Conservation (phyloP, 1,284 basidiomycete species). For the Tilletia indica region DNA sequence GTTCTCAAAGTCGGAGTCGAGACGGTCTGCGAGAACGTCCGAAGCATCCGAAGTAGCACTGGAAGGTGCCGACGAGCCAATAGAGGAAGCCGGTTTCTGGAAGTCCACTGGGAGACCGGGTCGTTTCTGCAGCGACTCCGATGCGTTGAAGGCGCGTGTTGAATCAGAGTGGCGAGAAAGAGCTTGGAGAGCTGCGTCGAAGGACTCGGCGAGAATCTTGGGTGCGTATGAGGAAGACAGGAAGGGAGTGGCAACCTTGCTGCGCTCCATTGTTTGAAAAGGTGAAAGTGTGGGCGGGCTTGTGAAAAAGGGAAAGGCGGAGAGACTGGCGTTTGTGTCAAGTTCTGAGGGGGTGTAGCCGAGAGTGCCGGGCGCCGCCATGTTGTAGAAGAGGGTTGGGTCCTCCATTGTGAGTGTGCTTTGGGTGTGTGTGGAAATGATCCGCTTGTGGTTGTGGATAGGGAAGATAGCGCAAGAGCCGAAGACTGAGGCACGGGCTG, state of each 20-base stretch:
- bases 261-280: slow-evolving; percentile 15
- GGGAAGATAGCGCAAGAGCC: neutral
- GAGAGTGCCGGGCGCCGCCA: neutral
- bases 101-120: slow-evolving; percentile 9
- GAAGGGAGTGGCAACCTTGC: neutral
- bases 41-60: slow-evolving; percentile 15
- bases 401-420: slow-evolving; percentile 10
- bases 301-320: slow-evolving; percentile 7
- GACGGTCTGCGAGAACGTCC: slow-evolving; percentile 8
- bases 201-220: slow-evolving; percentile 14
- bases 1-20: slow-evolving; percentile 9
- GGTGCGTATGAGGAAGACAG: neutral
- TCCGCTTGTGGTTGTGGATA: neutral
- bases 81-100: slow-evolving; percentile 14
- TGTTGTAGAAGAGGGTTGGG: neutral
- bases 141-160: neutral
- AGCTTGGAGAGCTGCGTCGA: slow-evolving; percentile 11
- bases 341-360: slow-evolving; percentile 8
- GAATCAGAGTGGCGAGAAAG: slow-evolving; percentile 6
- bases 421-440: neutral
- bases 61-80: slow-evolving; percentile 10
- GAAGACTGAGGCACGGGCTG: slow-evolving; percentile 3
- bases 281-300: slow-evolving; percentile 8
- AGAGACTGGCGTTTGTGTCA: neutral
- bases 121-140: neutral